Percentiles rank a stretch among this genome's conserved stretches.
Conservation (phyloP, 768 basidiomycete species). For the Termitomyces sp. region DNA sequence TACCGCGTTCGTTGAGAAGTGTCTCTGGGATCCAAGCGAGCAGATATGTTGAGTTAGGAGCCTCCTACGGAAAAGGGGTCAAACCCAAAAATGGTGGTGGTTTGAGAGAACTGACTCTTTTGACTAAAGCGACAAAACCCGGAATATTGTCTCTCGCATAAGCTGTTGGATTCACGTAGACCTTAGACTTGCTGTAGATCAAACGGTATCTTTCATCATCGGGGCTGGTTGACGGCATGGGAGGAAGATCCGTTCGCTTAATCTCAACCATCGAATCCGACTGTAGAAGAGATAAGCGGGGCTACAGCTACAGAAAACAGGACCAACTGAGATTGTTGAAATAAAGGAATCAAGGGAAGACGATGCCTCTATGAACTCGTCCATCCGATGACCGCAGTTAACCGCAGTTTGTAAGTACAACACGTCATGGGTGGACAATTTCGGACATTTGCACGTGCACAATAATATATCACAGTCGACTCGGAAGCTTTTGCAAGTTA, state of each 20-base stretch:
- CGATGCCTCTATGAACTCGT: conserved; percentile 13
- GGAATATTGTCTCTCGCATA: conserved; percentile 91
- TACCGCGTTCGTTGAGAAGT: conserved; percentile 74
- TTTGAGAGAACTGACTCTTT: conserved; percentile 53
- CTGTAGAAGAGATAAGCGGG: conserved; percentile 18
- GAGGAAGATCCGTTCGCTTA: conserved; percentile 33
- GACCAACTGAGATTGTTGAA: conserved; percentile 43
- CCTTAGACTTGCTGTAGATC: conserved; percentile 89
- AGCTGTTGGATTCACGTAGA: conserved; percentile 92
- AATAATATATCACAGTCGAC: not conserved
- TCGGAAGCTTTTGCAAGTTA: not conserved
- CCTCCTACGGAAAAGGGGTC: conserved; percentile 44
- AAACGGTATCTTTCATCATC: conserved; percentile 68
- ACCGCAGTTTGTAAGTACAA: conserved; percentile 5
- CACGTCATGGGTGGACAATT: conserved; percentile 10
- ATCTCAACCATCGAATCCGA: conserved; percentile 76
- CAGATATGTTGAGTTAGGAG: conserved; percentile 67
- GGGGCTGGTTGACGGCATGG: conserved; percentile 15
- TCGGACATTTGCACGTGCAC: conserved; percentile 1
- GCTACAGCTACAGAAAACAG: not conserved
- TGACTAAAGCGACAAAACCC: conserved; percentile 89
- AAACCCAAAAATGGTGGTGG: not conserved
- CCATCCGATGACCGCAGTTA: conserved; percentile 13
- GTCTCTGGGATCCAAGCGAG: conserved; percentile 93
- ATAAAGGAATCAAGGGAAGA: conserved; percentile 40